Percentiles rank a stretch among this genome's conserved stretches.
phyloP scores from a whole-genome alignment of 768 basidiomycete genomes.

The Leucocoprinus birnbaumii region DNA sequence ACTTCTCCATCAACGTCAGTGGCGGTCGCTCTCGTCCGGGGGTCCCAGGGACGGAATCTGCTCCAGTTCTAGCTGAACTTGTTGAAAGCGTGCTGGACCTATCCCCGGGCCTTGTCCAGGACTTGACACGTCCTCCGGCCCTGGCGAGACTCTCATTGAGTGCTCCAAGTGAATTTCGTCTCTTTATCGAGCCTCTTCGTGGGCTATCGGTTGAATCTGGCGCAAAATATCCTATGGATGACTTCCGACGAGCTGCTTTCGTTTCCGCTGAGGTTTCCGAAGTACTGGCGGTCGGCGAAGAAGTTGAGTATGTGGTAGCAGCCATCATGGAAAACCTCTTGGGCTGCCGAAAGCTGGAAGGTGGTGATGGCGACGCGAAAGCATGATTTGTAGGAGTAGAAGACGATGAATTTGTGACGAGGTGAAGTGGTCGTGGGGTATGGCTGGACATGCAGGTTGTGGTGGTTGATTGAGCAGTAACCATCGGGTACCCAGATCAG shows the following conservation, averaged over 20 bases:
- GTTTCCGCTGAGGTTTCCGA: background rate
- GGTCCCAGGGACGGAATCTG: constrained; percentile 9
- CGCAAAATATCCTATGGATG: constrained; percentile 52
- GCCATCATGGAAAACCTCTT: constrained; percentile 7
- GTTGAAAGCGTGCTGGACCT: constrained; percentile 24
- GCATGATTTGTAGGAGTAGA: background rate
- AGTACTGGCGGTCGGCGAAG: background rate
- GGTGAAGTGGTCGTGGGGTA: constrained; percentile 9
- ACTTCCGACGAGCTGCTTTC: constrained; percentile 38
- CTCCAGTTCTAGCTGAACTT: background rate
- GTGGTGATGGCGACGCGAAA: constrained; percentile 2
- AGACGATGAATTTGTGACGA: background rate
- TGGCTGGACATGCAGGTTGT: constrained; percentile 4
- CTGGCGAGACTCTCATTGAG: too few species aligned
- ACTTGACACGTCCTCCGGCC: too few species aligned
- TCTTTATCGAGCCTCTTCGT: constrained; percentile 13
- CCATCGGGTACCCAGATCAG: background rate
- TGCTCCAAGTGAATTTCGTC: constrained; percentile 13
- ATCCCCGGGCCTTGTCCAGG: constrained; percentile 20
- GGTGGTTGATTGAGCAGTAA: background rate
- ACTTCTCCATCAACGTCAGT: constrained; percentile 72
- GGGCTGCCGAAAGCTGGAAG: background rate
- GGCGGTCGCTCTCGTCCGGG: constrained; percentile 35
- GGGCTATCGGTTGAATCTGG: constrained; percentile 17
- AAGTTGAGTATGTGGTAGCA: background rate